Evolutionary conservation across 2,329 filamentous ascomycete genomes (phyloP), one percentile per base, ranked within the genome.

Genomic region (Cladophialophora chaetospira): DNA sequence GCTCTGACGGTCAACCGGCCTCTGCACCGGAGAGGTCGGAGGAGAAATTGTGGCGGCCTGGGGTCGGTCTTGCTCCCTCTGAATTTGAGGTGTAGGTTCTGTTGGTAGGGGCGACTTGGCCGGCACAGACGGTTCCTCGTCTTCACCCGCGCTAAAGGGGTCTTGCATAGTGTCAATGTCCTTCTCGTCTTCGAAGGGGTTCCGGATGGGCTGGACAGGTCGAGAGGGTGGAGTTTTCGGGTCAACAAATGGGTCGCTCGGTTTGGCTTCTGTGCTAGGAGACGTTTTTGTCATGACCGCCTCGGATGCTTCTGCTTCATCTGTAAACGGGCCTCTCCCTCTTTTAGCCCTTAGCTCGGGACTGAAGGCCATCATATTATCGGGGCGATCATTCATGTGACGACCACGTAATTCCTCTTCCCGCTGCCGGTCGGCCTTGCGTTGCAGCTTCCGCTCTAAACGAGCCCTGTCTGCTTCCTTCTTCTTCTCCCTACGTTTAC

Each of bases 401-500:
- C 42, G 46, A 46, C 53, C 60, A 15, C 84, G 84, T 57, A 82
- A 76, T 55, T 79, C 76, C 33, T 75, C 73, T 21, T 82, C 81
- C 47, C 82, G 79, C 25, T 79, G 79, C 66, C 83, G 77, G 63
- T 85, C 81, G 46, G 79, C 78, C 57, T 70, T 69, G 55, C 70
- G 69, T 58, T 75, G 70, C 42, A 76, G 64, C 60, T 70, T 76
- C 54, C 77, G 76, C 59, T 83, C 77, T 33, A 82, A 76, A 59
- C 72, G 81, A 67, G 88, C 85, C 64, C 83, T 84, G 66, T 92
- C 88, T 50, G 85, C 86, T 61, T 83, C 80, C 51, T 81, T 83
- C 73, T 89, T 92, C 69, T 85, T 85, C 64, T 96, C 89, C 63
- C 82, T 85, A 55, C 94, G 83, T 66, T 92, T 84, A 63, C 87